Evolutionary conservation across 305 asterid species (phyloP), one percentile per base, ranked within the genome.

Genomic region (Solanum hybrid): DNA sequence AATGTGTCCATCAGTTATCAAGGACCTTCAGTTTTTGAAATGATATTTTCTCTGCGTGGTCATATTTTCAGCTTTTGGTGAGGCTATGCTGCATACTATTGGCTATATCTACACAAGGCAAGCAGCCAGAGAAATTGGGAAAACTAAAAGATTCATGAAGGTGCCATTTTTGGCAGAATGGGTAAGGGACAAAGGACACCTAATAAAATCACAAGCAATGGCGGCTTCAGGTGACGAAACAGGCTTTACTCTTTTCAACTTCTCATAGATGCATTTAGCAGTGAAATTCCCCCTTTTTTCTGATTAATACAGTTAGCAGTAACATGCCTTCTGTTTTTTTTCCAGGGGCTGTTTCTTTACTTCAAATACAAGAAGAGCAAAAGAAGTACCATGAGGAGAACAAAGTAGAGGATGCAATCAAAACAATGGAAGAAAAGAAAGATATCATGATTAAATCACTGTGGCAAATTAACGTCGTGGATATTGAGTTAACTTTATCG

Each of bases 101-200:
- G 99, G 99, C 82, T 95, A 96, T 90, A 95, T 96, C 7, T 96
- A 96, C 93, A 94, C 94, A 38, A 95, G 99, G 91, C 97, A 96
- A 94, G 98, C 98, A 84, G 96, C 99, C 66, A 93, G 89, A 92
- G 96, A 96, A 93, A 91, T 96, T 4, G 98, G 97, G 85, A 96
- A 94, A 91, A 95, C 95, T 75, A 96, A 94, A 81, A 94, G 95
- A 15, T 96, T 90, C 89, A 93, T 96, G 99, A 96, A 93, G 93
- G 96, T 95, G 79, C 99, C 95, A 0, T 96, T 94, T 94, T 87
- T 96, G 89, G 97, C 97, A 37, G 99, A 96, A 91, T 96, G 98
- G 99, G 94, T 93, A 40, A 91, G 99, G 89, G 98, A 94, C 89
- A 96, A 93, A 92, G 95, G 95, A 34, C 98, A 96, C 90, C 88